phyloP scores from a whole-genome alignment of 2,329 filamentous ascomycete genomes.

The Aplosporella prunicola region DNA sequence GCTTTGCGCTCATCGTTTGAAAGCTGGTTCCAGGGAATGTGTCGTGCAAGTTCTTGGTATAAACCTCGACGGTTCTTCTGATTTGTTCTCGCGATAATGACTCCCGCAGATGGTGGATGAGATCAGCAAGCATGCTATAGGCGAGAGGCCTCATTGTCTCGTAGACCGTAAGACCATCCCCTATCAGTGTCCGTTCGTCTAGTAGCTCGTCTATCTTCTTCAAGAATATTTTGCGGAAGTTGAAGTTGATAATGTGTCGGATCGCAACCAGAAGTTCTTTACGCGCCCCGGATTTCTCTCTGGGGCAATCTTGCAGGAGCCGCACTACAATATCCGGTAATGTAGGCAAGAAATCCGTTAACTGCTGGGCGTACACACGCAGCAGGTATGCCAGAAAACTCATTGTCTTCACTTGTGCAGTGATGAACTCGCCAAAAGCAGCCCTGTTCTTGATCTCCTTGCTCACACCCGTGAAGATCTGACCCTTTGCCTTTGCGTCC shows the following conservation, averaged over 20 bases:
- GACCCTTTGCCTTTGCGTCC: conserved; percentile 68
- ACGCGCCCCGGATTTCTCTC: conserved; percentile 84
- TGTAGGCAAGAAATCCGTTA: conserved; percentile 77
- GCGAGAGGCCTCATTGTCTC: conserved; percentile 92
- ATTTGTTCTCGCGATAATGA: conserved; percentile 85
- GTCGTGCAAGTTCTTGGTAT: conserved; percentile 91
- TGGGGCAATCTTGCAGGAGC: conserved; percentile 82
- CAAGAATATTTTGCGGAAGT: conserved; percentile 90
- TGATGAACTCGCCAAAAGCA: conserved; percentile 96
- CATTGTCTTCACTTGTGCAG: conserved; percentile 98
- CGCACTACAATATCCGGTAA: conserved; percentile 86
- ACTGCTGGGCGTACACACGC: conserved; percentile 74
- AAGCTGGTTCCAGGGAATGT: conserved; percentile 96
- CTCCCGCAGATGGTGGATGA: conserved; percentile 94
- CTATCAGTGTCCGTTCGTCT: conserved; percentile 88
- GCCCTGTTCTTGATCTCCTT: conserved; percentile 86
- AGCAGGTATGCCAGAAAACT: conserved; percentile 93
- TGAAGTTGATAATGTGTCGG: conserved; percentile 97
- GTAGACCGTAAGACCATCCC: conserved; percentile 91
- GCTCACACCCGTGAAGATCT: conserved; percentile 86
- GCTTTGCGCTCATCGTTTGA: conserved; percentile 97
- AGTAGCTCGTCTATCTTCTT: conserved; percentile 90
- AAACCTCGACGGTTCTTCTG: conserved; percentile 89
- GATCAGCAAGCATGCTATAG: conserved; percentile 95
- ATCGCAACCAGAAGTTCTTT: conserved; percentile 96